Conservation (phyloP, 345 rosid genomes). For the Triadica sebifera region DNA sequence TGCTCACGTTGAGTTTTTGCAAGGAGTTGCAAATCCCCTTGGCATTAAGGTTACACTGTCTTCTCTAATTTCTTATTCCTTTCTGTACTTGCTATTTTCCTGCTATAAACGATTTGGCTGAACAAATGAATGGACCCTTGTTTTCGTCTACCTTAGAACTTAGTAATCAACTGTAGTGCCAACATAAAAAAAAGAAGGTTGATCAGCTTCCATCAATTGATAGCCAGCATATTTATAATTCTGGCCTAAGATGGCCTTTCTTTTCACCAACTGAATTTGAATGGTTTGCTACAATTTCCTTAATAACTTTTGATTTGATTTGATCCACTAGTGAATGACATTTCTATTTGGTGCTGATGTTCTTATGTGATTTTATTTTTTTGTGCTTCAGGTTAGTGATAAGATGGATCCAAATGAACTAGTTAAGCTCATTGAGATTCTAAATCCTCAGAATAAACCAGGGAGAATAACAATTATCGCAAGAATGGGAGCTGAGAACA, state of each 20-base stretch:
- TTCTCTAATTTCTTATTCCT: background rate
- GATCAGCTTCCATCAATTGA: slow-evolving; percentile 4
- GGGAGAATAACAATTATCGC: slow-evolving; percentile 83
- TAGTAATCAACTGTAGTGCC: background rate
- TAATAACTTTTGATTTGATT: background rate
- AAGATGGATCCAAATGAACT: slow-evolving; percentile 90
- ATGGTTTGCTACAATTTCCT: background rate
- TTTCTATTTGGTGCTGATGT: background rate
- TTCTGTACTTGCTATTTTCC: background rate
- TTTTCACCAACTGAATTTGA: background rate
- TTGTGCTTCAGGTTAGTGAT: slow-evolving; percentile 67
- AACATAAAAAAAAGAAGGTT: background rate
- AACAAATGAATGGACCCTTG: background rate
- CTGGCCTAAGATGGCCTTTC: background rate
- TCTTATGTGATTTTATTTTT: background rate
- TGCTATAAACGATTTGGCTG: background rate
- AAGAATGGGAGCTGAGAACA: slow-evolving; percentile 95
- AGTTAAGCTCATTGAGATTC: slow-evolving; percentile 78
- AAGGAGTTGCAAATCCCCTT: slow-evolving; percentile 33
- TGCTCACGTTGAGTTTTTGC: slow-evolving; percentile 32
- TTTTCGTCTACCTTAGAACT: background rate
- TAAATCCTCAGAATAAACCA: slow-evolving; percentile 81
- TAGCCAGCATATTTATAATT: background rate
- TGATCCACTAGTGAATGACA: background rate
- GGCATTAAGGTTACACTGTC: slow-evolving; percentile 25